Evolutionary conservation across 306 rosid genomes (phyloP).

Genomic region (Crataegus laevigata): DNA sequence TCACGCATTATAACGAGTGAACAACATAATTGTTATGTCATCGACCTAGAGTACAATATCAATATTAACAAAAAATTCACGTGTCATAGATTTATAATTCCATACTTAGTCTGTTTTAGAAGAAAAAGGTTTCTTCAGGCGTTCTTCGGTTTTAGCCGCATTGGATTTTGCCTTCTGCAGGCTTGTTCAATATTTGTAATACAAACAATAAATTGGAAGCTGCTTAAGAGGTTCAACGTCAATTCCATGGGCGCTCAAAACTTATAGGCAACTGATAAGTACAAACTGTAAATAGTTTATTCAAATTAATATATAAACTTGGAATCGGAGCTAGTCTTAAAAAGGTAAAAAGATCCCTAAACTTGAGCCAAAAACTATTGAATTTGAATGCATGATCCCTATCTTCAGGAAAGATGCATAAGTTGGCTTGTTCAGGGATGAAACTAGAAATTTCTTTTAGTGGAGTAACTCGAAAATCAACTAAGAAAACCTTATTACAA

Average conservation of each 20-base stretch:
- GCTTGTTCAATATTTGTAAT: background rate
- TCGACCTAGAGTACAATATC: too few species aligned
- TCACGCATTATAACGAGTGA: background rate
- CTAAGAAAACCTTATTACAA: too few species aligned
- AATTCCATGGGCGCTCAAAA: background rate
- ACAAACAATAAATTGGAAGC: background rate
- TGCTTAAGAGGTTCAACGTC: background rate
- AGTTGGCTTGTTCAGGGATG: background rate
- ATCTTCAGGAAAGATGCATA: background rate
- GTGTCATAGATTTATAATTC: background rate
- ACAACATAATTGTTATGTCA: background rate
- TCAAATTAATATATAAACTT: background rate
- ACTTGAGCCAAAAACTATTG: background rate
- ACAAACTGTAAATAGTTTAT: background rate
- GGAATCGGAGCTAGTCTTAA: background rate
- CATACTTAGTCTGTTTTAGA: too few species aligned
- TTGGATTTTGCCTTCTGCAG: background rate
- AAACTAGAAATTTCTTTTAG: too few species aligned
- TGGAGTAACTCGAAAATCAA: too few species aligned
- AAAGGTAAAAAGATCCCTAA: background rate
- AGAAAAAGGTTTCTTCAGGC: background rate
- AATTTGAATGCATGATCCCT: background rate
- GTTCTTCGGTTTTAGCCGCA: background rate
- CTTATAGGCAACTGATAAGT: background rate
- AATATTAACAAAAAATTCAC: too few species aligned